Conservation (phyloP, 768 basidiomycete species). For the Sarcomyxa edulis region DNA sequence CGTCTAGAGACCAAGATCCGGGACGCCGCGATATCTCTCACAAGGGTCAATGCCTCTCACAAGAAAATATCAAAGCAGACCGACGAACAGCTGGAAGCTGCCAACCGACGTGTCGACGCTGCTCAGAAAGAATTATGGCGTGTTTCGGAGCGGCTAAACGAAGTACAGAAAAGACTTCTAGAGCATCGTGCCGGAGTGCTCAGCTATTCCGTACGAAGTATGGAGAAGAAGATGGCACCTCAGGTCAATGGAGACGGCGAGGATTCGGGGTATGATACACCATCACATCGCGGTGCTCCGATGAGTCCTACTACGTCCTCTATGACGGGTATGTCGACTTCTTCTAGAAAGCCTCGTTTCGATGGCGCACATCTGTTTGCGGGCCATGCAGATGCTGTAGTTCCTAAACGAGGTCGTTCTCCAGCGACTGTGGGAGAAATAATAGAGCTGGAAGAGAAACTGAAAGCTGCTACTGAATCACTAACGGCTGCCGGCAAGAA, state of each 20-base stretch:
- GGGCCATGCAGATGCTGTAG: conserved; percentile 65
- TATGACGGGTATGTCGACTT: conserved; percentile 33
- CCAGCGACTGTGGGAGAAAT: conserved; percentile 44
- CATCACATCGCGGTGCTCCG: conserved; percentile 42
- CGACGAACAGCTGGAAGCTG: conserved; percentile 64
- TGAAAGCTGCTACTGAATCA: conserved; percentile 56
- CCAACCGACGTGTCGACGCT: conserved; percentile 66
- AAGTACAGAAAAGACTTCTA: conserved; percentile 58
- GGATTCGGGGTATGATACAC: conserved; percentile 51
- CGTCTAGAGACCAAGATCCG: conserved; percentile 83
- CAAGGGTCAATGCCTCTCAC: conserved; percentile 58
- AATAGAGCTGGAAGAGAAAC: conserved; percentile 53
- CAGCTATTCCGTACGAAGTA: conserved; percentile 58
- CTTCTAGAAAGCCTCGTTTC: conserved; percentile 53
- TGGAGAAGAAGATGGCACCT: conserved; percentile 50
- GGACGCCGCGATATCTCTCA: conserved; percentile 74
- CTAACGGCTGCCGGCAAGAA: conserved; percentile 54
- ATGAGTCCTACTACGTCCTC: conserved; percentile 45
- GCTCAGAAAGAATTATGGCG: conserved; percentile 71
- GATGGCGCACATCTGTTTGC: conserved; percentile 85
- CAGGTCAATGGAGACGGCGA: conserved; percentile 26
- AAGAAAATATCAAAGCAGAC: conserved; percentile 60
- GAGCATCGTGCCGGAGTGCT: conserved; percentile 85
- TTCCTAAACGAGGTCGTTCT: conserved; percentile 42
- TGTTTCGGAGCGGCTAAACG: conserved; percentile 57